Percentiles rank a stretch among this genome's conserved stretches.
These are phyloP conservation scores for Ogataea dorogensis DNA, from an alignment of 805 yeast species.

Conservation along the genomic window DNA sequence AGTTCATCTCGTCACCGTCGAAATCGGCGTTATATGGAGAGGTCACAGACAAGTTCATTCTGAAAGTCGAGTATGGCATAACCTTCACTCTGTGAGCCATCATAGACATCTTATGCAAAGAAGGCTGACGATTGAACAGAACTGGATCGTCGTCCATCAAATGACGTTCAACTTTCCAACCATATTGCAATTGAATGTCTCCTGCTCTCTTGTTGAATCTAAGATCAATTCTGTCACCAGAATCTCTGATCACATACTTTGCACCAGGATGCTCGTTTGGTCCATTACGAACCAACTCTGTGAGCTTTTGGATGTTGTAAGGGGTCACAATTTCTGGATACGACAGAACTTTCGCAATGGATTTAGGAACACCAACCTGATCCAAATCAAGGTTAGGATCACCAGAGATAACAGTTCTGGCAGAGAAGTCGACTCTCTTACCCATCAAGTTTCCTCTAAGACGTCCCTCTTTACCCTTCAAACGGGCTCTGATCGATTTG, in stretches of 20 bases:
- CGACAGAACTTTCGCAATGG: slow-evolving; percentile 91
- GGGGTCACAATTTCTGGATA: slow-evolving; percentile 99
- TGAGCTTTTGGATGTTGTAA: slow-evolving; percentile 88
- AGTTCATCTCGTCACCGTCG: slow-evolving; percentile 99
- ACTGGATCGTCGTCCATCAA: slow-evolving; percentile 97
- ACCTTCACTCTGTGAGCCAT: slow-evolving; percentile 99
- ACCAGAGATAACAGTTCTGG: slow-evolving; percentile 98
- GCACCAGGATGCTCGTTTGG: slow-evolving; percentile 99
- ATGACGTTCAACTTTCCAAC: slow-evolving; percentile 99
- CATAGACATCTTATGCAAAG: slow-evolving; percentile 99
- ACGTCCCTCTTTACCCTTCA: slow-evolving; percentile 99
- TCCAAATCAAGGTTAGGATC: slow-evolving; percentile 97
- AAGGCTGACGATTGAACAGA: slow-evolving; percentile 97
- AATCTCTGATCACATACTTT: slow-evolving; percentile 94
- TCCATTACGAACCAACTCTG: slow-evolving; percentile 93
- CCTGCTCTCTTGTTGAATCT: slow-evolving; percentile 98
- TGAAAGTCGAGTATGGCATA: slow-evolving; percentile 97
- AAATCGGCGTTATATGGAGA: slow-evolving; percentile 99
- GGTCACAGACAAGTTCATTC: slow-evolving; percentile 94
- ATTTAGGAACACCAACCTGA: slow-evolving; percentile 98
- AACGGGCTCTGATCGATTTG: slow-evolving; percentile 97
- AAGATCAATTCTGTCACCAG: slow-evolving; percentile 97
- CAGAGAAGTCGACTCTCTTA: slow-evolving; percentile 98
- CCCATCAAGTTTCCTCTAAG: slow-evolving; percentile 99
- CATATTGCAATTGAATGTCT: slow-evolving; percentile 94